Percentiles rank a stretch among this genome's conserved stretches.
Evolutionary conservation across 495 filamentous ascomycete genomes (phyloP).

Genomic region (Neurospora pannonica): DNA sequence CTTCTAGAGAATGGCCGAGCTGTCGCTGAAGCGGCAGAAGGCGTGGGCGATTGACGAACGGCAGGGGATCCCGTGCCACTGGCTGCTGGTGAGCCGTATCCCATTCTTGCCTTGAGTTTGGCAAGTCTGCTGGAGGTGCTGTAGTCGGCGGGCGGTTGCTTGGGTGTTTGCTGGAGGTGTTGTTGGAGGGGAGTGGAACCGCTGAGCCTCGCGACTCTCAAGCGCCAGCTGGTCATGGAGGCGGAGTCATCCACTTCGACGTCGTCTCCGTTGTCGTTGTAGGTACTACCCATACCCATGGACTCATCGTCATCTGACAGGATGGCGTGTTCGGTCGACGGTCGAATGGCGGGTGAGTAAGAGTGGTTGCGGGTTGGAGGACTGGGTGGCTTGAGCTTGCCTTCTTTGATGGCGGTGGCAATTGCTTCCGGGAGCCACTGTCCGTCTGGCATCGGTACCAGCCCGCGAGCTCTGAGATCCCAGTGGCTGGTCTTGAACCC

Average conservation of each 20-base stretch:
- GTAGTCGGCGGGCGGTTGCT: not conserved
- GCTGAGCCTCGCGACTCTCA: constrained; percentile 3
- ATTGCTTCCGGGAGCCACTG: constrained; percentile 34
- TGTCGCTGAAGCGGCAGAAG: constrained; percentile 1
- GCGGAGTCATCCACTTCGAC: not conserved
- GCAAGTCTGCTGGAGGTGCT: not conserved
- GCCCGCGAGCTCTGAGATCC: constrained; percentile 29
- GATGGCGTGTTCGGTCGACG: not conserved
- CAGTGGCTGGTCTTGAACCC: constrained; percentile 25
- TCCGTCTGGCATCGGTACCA: constrained; percentile 35
- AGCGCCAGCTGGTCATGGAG: not conserved
- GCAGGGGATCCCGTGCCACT: not conserved
- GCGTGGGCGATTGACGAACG: not conserved
- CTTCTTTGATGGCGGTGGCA: constrained; percentile 21
- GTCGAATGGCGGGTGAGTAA: not conserved
- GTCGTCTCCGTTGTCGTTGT: not conserved
- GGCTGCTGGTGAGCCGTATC: not conserved
- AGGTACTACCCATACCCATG: not conserved
- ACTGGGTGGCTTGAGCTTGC: constrained; percentile 7
- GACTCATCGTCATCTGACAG: not conserved
- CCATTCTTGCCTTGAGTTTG: not conserved
- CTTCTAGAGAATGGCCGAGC: not conserved
- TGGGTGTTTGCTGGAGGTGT: not conserved
- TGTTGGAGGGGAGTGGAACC: not conserved
- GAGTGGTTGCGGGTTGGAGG: not conserved